These are phyloP conservation scores for Pyrrhoderma lamaoense DNA, from an alignment of 1,284 basidiomycete species.

Conservation along the genomic window DNA sequence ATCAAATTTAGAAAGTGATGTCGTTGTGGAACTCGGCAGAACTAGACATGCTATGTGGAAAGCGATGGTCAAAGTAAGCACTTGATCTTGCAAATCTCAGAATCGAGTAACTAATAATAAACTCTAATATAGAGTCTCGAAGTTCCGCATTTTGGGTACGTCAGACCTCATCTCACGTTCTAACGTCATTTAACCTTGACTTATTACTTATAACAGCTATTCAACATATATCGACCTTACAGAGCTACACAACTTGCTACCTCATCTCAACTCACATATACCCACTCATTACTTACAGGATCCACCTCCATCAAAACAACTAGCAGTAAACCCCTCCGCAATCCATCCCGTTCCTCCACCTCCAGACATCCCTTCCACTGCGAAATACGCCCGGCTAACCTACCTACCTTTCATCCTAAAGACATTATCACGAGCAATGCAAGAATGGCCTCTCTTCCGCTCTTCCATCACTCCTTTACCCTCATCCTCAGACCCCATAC, in stretches of 20 bases:
- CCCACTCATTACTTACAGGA: slow-evolving; percentile 51
- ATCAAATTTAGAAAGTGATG: slow-evolving; percentile 32
- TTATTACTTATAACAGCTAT: slow-evolving; percentile 38
- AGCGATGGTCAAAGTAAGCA: slow-evolving; percentile 67
- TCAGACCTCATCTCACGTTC: slow-evolving; percentile 6
- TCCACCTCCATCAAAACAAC: slow-evolving; percentile 30
- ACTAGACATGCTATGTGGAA: slow-evolving; percentile 84
- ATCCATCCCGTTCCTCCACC: slow-evolving; percentile 36
- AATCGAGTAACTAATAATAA: slow-evolving; percentile 15
- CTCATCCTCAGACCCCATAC: slow-evolving; percentile 19
- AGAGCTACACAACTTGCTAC: slow-evolving; percentile 61
- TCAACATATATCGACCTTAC: slow-evolving; percentile 83
- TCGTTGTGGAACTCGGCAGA: slow-evolving; percentile 65
- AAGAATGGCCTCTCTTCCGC: slow-evolving; percentile 79
- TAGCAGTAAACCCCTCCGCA: slow-evolving; percentile 43
- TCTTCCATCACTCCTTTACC: slow-evolving; percentile 50
- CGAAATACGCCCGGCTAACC: slow-evolving; percentile 61
- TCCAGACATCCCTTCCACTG: slow-evolving; percentile 35
- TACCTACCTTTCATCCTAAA: slow-evolving; percentile 86
- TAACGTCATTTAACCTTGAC: background rate
- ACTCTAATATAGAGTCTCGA: slow-evolving; percentile 53
- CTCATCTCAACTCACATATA: slow-evolving; percentile 63
- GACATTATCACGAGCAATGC: slow-evolving; percentile 72
- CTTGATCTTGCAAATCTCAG: no score
- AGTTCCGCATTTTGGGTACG: slow-evolving; percentile 74